These are phyloP conservation scores for Mortierella sp. DNA, from an alignment of 371 early-diverging fungal genomes.

Conservation along the genomic window DNA sequence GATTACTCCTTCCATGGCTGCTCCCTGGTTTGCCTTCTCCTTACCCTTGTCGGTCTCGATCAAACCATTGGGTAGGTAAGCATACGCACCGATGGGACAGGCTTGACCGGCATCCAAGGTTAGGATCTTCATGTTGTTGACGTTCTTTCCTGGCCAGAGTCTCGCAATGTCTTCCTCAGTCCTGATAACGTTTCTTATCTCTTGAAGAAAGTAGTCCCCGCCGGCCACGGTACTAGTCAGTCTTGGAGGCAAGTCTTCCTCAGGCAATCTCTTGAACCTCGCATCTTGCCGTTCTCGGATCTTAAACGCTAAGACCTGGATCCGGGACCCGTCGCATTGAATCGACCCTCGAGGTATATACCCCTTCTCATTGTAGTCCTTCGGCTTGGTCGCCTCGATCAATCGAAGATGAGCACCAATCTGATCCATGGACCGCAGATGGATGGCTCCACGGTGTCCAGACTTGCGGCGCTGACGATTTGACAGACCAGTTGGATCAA, in stretches of 20 bases:
- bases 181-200: neutral
- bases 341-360: neutral
- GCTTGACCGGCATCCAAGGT: neutral
- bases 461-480: neutral
- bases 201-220: neutral
- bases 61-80: neutral
- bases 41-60: too few species aligned
- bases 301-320: neutral
- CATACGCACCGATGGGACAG: neutral
- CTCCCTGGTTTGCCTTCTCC: too few species aligned
- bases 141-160: neutral
- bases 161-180: neutral
- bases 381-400: neutral
- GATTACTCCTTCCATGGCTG: too few species aligned
- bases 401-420: neutral
- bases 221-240: neutral
- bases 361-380: neutral
- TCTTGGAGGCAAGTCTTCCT: neutral
- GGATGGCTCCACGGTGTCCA: neutral
- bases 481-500: neutral
- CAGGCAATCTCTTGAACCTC: neutral
- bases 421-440: neutral
- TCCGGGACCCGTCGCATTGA: too few species aligned
- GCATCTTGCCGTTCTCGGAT: neutral
- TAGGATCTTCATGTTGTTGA: neutral